Evolutionary conservation across 2,329 filamentous ascomycete genomes (phyloP).

Genomic region (Plectosphaerella sp.): DNA sequence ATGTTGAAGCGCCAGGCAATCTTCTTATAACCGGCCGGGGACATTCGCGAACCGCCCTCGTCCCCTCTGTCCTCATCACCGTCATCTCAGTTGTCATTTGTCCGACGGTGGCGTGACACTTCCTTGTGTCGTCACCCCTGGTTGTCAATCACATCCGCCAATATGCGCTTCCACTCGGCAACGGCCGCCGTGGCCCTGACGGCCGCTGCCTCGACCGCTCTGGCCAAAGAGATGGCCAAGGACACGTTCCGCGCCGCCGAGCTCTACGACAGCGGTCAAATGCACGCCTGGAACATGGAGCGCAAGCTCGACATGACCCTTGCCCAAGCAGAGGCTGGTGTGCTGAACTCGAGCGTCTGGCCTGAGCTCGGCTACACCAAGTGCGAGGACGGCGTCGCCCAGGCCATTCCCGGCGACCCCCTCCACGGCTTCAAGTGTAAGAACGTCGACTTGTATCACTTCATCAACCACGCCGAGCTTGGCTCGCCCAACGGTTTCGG

Average conservation of each 20-base stretch:
- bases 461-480: constrained; percentile 45
- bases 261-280: constrained; percentile 11
- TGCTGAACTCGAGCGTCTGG: constrained; percentile 14
- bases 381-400: constrained; percentile 12
- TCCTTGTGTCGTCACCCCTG: background rate
- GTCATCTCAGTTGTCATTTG: background rate
- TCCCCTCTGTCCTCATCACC: background rate
- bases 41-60: background rate
- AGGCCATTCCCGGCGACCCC: constrained; percentile 10
- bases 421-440: constrained; percentile 13
- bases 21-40: background rate
- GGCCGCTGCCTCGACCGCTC: constrained; percentile 3
- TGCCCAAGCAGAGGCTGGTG: constrained; percentile 6
- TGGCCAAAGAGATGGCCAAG: constrained; percentile 10
- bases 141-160: background rate
- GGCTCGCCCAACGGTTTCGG: constrained; percentile 28
- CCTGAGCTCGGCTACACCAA: constrained; percentile 3
- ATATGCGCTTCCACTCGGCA: constrained; percentile 11
- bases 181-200: constrained; percentile 8
- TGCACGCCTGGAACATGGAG: constrained; percentile 12
- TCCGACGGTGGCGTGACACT: background rate
- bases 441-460: constrained; percentile 39
- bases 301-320: constrained; percentile 7
- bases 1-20: background rate
- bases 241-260: constrained; percentile 8